Evolutionary conservation across 768 basidiomycete genomes (phyloP).

Genomic region (Hysterangium stoloniferum): DNA sequence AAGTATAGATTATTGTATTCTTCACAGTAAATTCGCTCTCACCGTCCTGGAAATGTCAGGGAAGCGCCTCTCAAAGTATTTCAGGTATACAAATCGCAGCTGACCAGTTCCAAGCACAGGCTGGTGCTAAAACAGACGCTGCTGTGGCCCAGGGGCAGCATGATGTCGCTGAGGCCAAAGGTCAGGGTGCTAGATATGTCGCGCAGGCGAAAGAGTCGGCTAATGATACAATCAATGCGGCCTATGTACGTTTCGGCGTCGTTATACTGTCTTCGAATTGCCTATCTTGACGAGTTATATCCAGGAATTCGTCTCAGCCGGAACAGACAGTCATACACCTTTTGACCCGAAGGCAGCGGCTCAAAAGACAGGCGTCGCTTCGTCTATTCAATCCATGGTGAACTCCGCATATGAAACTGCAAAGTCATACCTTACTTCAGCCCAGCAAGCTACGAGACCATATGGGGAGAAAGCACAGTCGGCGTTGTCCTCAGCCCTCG

Average conservation of each 20-base stretch:
- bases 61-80: not conserved
- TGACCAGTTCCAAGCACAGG: slow-evolving; percentile 23
- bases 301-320: slow-evolving; percentile 4
- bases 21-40: too few species aligned
- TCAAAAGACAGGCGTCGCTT: slow-evolving; percentile 18
- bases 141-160: slow-evolving; percentile 54
- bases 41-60: too few species aligned
- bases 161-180: slow-evolving; percentile 40
- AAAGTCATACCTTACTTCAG: slow-evolving; percentile 23
- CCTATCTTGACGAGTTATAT: not conserved
- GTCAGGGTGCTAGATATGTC: slow-evolving; percentile 39
- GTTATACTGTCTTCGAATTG: not conserved
- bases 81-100: slow-evolving; percentile 19
- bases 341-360: slow-evolving; percentile 3
- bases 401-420: slow-evolving; percentile 23
- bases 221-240: slow-evolving; percentile 34
- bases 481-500: not conserved
- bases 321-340: slow-evolving; percentile 5
- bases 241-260: slow-evolving; percentile 30
- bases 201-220: slow-evolving; percentile 48
- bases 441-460: slow-evolving; percentile 24
- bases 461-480: slow-evolving; percentile 13
- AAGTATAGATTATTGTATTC: not conserved
- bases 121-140: slow-evolving; percentile 33
- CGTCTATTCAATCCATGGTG: slow-evolving; percentile 29